phyloP scores from a whole-genome alignment of 208 protist species.

The Trypanosoma boissoni region DNA sequence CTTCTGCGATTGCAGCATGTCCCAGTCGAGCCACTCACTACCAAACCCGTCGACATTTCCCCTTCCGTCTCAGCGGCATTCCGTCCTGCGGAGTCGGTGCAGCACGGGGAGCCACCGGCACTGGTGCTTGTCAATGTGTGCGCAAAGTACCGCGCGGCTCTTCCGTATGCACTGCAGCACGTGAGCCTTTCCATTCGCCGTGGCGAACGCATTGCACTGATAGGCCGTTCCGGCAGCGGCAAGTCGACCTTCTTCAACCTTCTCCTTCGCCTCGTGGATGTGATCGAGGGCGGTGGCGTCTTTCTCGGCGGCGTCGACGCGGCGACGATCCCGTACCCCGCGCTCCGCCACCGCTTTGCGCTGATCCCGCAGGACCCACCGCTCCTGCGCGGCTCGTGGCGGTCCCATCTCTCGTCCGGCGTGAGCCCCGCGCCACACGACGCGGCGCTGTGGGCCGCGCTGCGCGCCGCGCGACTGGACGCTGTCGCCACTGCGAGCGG shows the following conservation, averaged over 20 bases:
- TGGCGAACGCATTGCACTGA: conserved; percentile 62
- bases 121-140: conserved; percentile 61
- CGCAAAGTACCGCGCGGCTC: conserved; percentile 60
- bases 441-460: conserved; percentile 43
- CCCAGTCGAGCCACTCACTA: conserved; percentile 34
- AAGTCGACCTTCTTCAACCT: conserved; percentile 86
- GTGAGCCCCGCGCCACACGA: conserved; percentile 20
- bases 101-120: conserved; percentile 13
- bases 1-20: conserved; percentile 50
- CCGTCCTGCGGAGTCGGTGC: not conserved
- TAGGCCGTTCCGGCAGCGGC: conserved; percentile 80
- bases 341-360: conserved; percentile 90
- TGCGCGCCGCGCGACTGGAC: conserved; percentile 42
- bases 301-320: conserved; percentile 93
- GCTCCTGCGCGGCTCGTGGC: conserved; percentile 93
- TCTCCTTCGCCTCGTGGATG: conserved; percentile 83
- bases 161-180: conserved; percentile 65
- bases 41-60: too few relatives aligned
- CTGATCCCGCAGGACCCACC: conserved; percentile 99
- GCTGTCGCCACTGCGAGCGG: conserved; percentile 30
- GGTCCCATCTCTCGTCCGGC: conserved; percentile 92
- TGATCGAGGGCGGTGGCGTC: conserved; percentile 68
- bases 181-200: conserved; percentile 50
- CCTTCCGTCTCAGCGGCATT: too few relatives aligned
- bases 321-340: conserved; percentile 71